Evolutionary conservation across 2,329 filamentous ascomycete genomes (phyloP).

Genomic region (Fusarium burgessii): DNA sequence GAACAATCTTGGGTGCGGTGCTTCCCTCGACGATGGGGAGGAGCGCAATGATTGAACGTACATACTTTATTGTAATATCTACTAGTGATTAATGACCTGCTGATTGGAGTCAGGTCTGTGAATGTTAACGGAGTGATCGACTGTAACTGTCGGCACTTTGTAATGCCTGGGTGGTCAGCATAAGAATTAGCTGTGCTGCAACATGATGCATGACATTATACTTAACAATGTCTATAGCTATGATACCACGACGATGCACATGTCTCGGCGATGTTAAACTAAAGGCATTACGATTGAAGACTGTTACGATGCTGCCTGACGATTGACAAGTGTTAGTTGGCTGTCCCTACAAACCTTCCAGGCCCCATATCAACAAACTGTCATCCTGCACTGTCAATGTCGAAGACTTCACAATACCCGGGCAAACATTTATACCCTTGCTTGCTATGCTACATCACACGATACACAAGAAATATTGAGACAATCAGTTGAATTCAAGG

Average conservation of each 20-base stretch:
- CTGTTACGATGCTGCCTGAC: not conserved
- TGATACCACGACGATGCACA: too few species aligned
- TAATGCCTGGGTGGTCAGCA: not conserved
- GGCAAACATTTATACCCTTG: not conserved
- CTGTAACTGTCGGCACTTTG: not conserved
- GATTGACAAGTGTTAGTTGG: not conserved
- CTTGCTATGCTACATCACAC: not conserved
- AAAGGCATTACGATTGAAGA: not conserved
- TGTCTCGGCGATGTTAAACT: not conserved
- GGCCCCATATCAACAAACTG: not conserved
- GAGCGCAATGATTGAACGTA: constrained; percentile 72
- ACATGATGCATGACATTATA: not conserved
- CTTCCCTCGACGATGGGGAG: constrained; percentile 63
- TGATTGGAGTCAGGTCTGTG: not conserved
- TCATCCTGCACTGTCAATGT: not conserved
- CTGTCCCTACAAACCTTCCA: not conserved
- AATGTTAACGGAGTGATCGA: not conserved
- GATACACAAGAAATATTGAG: constrained; percentile 1
- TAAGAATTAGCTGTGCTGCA: not conserved
- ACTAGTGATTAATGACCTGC: constrained; percentile 13
- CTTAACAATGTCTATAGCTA: not conserved
- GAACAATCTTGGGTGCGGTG: constrained; percentile 72
- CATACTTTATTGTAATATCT: constrained; percentile 51
- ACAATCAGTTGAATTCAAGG: constrained; percentile 37
- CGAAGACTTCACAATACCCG: not conserved